A percentile compares a stretch with the other conserved stretches of the same genome.
Evolutionary conservation across 495 filamentous ascomycete species (phyloP).

Genomic region (Aspergillus steynii): DNA sequence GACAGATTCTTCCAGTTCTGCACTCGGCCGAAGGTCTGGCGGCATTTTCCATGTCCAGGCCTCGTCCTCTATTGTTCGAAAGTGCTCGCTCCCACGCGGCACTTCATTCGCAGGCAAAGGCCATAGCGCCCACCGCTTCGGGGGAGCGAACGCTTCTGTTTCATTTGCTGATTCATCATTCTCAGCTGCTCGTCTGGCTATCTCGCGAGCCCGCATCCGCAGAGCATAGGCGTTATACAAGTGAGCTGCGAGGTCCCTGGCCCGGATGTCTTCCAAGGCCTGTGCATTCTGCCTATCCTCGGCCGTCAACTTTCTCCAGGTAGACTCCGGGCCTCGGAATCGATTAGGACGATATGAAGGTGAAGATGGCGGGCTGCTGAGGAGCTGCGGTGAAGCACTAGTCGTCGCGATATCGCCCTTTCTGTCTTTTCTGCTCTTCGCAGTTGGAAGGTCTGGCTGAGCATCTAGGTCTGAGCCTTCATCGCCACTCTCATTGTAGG

Average conservation of each 20-base stretch:
- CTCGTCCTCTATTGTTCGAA: conserved; percentile 43
- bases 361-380: conserved; percentile 10
- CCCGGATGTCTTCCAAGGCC: conserved; percentile 55
- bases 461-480: conserved; percentile 12
- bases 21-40: conserved; percentile 50
- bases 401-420: neutral
- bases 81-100: conserved; percentile 53
- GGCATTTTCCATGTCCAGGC: conserved; percentile 46
- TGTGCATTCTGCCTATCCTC: conserved; percentile 58
- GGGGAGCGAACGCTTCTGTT: conserved; percentile 32
- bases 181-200: conserved; percentile 27
- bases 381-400: neutral
- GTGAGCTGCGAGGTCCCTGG: conserved; percentile 69
- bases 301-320: conserved; percentile 61
- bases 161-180: conserved; percentile 27
- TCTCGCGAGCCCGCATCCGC: conserved; percentile 43
- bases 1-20: conserved; percentile 64
- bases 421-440: conserved; percentile 1
- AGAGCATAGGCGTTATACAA: conserved; percentile 72
- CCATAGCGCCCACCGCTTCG: conserved; percentile 75
- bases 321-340: conserved; percentile 52
- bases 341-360: conserved; percentile 49
- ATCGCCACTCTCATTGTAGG: conserved; percentile 24
- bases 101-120: conserved; percentile 62
- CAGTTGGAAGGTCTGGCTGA: neutral